Percentiles rank a stretch among this genome's conserved stretches.
Conservation (phyloP, 345 rosid species). For the Ricinus communis region DNA sequence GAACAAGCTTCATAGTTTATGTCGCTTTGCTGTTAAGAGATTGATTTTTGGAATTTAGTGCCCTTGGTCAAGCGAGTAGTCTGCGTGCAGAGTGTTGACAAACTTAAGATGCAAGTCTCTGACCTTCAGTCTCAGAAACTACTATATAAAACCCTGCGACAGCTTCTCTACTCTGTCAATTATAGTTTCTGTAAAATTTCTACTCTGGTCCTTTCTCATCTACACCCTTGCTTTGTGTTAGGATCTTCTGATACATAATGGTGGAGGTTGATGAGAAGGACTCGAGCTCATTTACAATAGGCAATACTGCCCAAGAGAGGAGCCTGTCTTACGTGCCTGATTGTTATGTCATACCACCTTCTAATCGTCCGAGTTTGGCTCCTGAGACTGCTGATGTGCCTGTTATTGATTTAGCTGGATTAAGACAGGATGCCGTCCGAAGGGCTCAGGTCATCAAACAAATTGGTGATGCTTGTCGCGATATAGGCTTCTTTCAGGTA, state of each 20-base stretch:
- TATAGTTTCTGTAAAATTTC: no score
- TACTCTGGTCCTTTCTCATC: no score
- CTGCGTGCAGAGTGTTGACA: neutral
- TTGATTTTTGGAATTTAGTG: neutral
- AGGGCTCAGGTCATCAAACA: conserved; percentile 41
- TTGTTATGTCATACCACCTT: conserved; percentile 36
- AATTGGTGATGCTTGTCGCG: conserved; percentile 42
- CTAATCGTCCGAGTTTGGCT: conserved; percentile 23
- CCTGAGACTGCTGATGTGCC: conserved; percentile 35
- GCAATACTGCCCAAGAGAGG: conserved; percentile 49
- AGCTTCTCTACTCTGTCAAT: neutral
- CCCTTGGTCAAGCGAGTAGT: neutral
- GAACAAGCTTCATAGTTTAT: no score
- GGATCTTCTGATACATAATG: neutral
- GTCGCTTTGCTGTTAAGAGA: no score
- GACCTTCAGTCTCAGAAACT: neutral
- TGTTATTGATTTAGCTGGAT: conserved; percentile 43
- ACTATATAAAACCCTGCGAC: neutral
- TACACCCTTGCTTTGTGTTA: neutral
- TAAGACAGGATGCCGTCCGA: conserved; percentile 28
- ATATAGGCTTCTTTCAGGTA: conserved; percentile 60
- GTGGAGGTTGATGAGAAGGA: conserved; percentile 31
- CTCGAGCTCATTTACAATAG: conserved; percentile 39
- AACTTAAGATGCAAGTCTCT: neutral
- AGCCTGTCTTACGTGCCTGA: conserved; percentile 39